phyloP scores from a whole-genome alignment of 2,329 filamentous ascomycete species.

The Xylariaceae sp. region DNA sequence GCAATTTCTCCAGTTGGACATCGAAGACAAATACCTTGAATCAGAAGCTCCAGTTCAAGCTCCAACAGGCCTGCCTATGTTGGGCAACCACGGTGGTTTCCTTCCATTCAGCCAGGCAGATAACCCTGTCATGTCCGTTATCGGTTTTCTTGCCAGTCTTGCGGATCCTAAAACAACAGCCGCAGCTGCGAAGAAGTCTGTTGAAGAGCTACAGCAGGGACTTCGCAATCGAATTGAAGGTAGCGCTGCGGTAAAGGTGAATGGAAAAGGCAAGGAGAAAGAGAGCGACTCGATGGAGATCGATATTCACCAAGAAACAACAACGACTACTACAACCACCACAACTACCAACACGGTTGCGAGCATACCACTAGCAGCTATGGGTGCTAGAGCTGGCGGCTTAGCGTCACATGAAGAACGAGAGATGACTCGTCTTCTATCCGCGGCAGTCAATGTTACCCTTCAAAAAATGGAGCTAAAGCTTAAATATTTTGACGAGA shows the following conservation, averaged over 20 bases:
- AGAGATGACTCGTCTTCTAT: conserved; percentile 92
- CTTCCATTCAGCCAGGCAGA: conserved; percentile 91
- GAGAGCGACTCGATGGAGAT: conserved; percentile 68
- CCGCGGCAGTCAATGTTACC: conserved; percentile 90
- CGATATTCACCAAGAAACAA: conserved; percentile 60
- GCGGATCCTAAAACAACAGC: conserved; percentile 90
- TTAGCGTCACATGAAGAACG: conserved; percentile 96
- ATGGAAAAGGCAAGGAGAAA: conserved; percentile 67
- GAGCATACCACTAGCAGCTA: conserved; percentile 83
- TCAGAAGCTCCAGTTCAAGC: conserved; percentile 66
- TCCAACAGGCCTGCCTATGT: conserved; percentile 66
- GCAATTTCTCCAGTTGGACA: conserved; percentile 94
- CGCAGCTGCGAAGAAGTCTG: conserved; percentile 85
- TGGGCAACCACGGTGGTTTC: conserved; percentile 77
- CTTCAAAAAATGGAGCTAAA: conserved; percentile 96
- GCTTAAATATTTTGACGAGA: conserved; percentile 93
- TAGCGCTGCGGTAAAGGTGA: conserved; percentile 53
- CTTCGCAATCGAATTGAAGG: conserved; percentile 80
- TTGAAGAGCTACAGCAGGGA: conserved; percentile 82
- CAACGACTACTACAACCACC: conserved; percentile 53
- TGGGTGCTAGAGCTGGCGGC: conserved; percentile 84
- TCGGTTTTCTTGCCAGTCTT: conserved; percentile 90
- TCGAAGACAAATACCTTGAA: conserved; percentile 96
- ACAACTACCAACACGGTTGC: conserved; percentile 63
- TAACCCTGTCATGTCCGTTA: conserved; percentile 95